Evolutionary conservation across 129 eudicot species (phyloP), one percentile per base, ranked within the genome.

Genomic region (Flaveria brownii): DNA sequence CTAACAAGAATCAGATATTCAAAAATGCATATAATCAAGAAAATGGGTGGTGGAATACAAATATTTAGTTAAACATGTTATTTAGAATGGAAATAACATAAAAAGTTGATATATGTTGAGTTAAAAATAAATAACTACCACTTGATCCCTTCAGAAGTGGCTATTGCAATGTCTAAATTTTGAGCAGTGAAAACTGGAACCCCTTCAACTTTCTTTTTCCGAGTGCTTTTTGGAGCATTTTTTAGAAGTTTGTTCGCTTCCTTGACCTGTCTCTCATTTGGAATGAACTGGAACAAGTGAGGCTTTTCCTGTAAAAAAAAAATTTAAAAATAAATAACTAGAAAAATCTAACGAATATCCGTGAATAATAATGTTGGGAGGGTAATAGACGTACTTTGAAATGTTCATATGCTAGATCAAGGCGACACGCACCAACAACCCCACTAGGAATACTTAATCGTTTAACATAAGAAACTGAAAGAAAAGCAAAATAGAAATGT

Each of bases 101-200:
- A 46, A 26, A 30, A 23, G 17, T 10, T 45, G 13, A 16, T 36
- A 22, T 62, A 18, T 33, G 10, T 45, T 76, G 50, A 70, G 41
- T 57, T 22, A 57, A 60, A 14, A 78, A 30, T 1, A 47, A 26
- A 33, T 57, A 9, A 3, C 51, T 85, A 93, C 98, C 98, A 90
- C 86, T 90, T 93, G 30, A 90, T 90, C 49, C 97, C 98, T 47
- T 87, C 92, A 11, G 85, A 74, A 0, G 97, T 85, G 73, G 98
- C 97, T 75, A 93, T 90, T 9, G 97, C 97, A 72, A 93, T 87
- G 69, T 93, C 98, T 74, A 93, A 71, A 82, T 93, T 93, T 70
- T 88, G 92, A 69, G 97, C 97, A 81, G 91, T 85, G 74, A 93
- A 93, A 74, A 93, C 98, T 41, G 98, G 98, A 81, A 93, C 98